Evolutionary conservation across 768 basidiomycete species (phyloP).

Genomic region (Cystobasidium onofrii): DNA sequence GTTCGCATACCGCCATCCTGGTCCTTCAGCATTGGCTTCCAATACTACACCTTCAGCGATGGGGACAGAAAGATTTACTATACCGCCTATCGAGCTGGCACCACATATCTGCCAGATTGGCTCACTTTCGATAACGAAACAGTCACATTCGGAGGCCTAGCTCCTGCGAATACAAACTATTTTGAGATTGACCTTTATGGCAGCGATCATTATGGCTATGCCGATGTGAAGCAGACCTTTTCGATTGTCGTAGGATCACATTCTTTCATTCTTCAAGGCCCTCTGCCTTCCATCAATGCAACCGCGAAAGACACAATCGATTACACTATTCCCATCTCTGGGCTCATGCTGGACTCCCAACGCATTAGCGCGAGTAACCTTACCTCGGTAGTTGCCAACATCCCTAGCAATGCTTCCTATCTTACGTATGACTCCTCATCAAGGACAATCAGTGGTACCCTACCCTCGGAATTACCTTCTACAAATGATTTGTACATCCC

Average conservation of each 20-base stretch:
- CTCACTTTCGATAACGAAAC: constrained; percentile 60
- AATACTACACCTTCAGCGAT: constrained; percentile 56
- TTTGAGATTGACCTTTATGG: constrained; percentile 58
- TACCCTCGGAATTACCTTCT: constrained; percentile 50
- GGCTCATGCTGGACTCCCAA: constrained; percentile 55
- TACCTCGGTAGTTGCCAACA: constrained; percentile 55
- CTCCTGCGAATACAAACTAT: constrained; percentile 50
- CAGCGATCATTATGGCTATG: constrained; percentile 66
- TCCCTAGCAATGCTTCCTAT: constrained; percentile 50
- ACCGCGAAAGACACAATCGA: constrained; percentile 56
- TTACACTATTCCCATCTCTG: constrained; percentile 48
- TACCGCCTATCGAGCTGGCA: constrained; percentile 57
- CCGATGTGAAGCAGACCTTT: constrained; percentile 56
- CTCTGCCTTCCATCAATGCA: constrained; percentile 61
- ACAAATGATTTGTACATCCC: constrained; percentile 50
- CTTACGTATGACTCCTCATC: constrained; percentile 54
- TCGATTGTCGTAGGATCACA: constrained; percentile 60
- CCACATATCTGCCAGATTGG: constrained; percentile 67
- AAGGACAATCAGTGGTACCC: constrained; percentile 59
- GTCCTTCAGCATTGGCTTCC: constrained; percentile 85
- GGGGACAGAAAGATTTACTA: constrained; percentile 54
- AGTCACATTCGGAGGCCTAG: constrained; percentile 69
- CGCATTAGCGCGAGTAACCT: constrained; percentile 59
- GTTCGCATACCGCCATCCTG: constrained; percentile 69
- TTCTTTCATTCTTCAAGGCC: constrained; percentile 54